phyloP scores from a whole-genome alignment of 2,329 filamentous ascomycete species.

The Capronia americana region DNA sequence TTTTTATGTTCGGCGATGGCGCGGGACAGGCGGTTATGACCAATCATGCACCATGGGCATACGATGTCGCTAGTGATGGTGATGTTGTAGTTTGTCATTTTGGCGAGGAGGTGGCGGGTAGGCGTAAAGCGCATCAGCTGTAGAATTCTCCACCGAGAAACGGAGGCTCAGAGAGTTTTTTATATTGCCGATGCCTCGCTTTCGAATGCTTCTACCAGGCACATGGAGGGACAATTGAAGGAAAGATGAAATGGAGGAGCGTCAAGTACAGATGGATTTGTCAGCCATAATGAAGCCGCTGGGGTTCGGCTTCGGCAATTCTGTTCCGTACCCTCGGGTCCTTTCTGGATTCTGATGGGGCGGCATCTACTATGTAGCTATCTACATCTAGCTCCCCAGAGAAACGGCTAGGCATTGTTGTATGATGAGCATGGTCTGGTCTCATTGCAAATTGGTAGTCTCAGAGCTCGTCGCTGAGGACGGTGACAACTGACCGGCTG shows the following conservation, averaged over 20 bases:
- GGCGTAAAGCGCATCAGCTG: conserved; percentile 25
- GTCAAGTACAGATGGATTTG: conserved; percentile 1
- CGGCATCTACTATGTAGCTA: neutral
- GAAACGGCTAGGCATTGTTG: neutral
- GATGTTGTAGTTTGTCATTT: conserved; percentile 77
- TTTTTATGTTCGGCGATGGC: conserved; percentile 72
- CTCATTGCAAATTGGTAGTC: neutral
- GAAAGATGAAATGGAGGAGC: neutral
- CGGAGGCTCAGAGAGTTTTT: neutral
- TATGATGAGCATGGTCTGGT: neutral
- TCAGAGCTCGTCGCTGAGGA: neutral
- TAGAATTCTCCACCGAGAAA: neutral
- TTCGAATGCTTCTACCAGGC: neutral
- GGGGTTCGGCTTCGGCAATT: conserved; percentile 2
- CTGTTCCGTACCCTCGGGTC: neutral
- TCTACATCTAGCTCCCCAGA: neutral
- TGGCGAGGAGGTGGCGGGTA: conserved; percentile 19
- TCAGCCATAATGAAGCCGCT: neutral
- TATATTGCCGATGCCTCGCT: neutral
- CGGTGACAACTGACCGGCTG: neutral
- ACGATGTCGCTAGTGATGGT: conserved; percentile 81
- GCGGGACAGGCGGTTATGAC: conserved; percentile 74
- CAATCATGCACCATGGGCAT: conserved; percentile 76
- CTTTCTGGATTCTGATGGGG: neutral
- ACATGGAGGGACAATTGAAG: no score